phyloP scores from a whole-genome alignment of 2,329 filamentous ascomycete genomes.

The Ophiostoma sp. region DNA sequence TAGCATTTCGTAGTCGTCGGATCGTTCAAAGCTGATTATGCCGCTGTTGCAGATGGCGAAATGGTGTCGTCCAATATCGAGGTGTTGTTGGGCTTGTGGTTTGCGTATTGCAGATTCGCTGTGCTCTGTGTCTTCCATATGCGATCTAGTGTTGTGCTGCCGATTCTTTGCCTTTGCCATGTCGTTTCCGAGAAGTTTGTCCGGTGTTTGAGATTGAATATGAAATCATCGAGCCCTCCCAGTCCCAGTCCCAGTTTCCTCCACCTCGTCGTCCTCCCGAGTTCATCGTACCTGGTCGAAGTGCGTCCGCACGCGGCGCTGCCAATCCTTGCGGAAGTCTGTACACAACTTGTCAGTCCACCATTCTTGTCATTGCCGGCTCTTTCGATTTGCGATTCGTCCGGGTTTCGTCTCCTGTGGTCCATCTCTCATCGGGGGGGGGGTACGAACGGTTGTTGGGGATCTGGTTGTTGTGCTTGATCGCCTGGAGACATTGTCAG shows the following conservation, averaged over 20 bases:
- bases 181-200: background rate
- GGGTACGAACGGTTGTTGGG: constrained; percentile 78
- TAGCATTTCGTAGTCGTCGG: background rate
- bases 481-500: constrained; percentile 57
- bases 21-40: background rate
- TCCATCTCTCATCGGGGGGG: constrained; percentile 24
- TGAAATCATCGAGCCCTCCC: background rate
- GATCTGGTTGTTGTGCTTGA: constrained; percentile 99
- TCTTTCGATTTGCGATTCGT: background rate
- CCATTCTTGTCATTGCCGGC: constrained; percentile 2
- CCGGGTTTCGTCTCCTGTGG: background rate
- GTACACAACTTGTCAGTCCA: constrained; percentile 37
- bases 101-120: background rate
- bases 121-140: background rate
- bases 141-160: background rate
- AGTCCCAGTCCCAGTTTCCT: background rate
- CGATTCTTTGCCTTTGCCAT: constrained; percentile 5
- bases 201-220: background rate
- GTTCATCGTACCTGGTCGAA: constrained; percentile 86
- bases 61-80: background rate
- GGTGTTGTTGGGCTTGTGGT: background rate
- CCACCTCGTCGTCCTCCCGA: background rate
- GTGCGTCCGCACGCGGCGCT: constrained; percentile 96
- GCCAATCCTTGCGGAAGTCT: constrained; percentile 99
- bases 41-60: background rate